Conservation (phyloP, 2,329 filamentous ascomycete species). For the Fusarium mexicanum region DNA sequence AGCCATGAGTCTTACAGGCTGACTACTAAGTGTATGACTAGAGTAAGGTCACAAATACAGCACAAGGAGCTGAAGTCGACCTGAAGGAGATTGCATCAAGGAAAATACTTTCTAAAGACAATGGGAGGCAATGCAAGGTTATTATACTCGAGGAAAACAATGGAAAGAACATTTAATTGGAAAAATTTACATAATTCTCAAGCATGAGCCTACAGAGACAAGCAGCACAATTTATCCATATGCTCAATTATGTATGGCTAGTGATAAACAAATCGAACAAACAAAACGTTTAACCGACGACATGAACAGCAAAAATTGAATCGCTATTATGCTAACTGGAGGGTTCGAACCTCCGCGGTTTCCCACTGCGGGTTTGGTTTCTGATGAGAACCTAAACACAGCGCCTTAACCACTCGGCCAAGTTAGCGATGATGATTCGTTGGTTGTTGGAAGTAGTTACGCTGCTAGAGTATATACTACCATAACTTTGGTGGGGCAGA, state of each 20-base stretch:
- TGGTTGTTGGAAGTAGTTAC: neutral
- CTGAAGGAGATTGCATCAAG: neutral
- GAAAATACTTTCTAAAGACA: neutral
- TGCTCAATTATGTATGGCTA: neutral
- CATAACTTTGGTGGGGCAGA: rapidly evolving
- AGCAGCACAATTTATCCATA: neutral
- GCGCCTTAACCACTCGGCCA: constrained; percentile 41
- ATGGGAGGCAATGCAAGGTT: neutral
- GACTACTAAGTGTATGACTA: neutral
- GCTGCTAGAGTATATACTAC: rapidly evolving
- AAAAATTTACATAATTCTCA: neutral
- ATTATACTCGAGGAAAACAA: neutral
- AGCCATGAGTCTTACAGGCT: neutral
- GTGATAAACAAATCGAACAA: neutral
- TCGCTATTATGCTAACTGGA: constrained; percentile 34
- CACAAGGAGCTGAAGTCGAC: neutral
- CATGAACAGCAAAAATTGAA: neutral
- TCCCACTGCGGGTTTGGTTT: constrained; percentile 40
- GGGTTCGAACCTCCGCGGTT: constrained; percentile 41
- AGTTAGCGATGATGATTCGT: constrained; percentile 37
- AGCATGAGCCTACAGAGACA: neutral
- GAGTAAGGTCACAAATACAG: neutral
- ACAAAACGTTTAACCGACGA: too few species aligned
- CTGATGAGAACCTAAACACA: constrained; percentile 38
- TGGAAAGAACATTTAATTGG: neutral